These are phyloP conservation scores for Neovahlkampfia damariscottae DNA, from an alignment of 78 protist genomes.

Conservation along the genomic window DNA sequence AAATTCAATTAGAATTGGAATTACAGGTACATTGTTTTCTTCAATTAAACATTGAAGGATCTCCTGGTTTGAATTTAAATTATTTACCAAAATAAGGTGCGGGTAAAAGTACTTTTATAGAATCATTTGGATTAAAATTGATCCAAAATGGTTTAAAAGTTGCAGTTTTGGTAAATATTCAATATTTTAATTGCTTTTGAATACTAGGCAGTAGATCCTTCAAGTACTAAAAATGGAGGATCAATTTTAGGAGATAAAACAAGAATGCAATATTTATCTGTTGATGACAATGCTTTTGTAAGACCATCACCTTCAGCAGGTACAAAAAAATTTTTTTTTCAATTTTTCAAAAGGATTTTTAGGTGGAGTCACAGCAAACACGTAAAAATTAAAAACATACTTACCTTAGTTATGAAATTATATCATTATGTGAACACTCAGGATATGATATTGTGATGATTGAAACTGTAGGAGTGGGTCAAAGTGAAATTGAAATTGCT, in stretches of 20 bases:
- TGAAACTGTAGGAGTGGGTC: constrained; percentile 98
- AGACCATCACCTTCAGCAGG: constrained; percentile 71
- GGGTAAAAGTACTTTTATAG: constrained; percentile 88
- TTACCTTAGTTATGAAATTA: too few species aligned
- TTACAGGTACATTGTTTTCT: neutral
- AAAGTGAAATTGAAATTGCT: constrained; percentile 71
- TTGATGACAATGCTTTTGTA: constrained; percentile 63
- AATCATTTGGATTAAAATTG: constrained; percentile 65
- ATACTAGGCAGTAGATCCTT: constrained; percentile 93
- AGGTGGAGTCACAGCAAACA: constrained; percentile 59
- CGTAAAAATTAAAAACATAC: too few species aligned
- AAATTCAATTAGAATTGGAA: neutral
- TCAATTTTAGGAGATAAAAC: constrained; percentile 92
- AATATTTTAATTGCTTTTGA: too few species aligned
- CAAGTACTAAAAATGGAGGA: constrained; percentile 72
- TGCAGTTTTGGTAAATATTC: constrained; percentile 74
- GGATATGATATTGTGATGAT: constrained; percentile 73
- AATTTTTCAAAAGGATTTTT: constrained; percentile 7
- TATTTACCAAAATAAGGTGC: constrained; percentile 51
- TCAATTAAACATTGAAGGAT: neutral
- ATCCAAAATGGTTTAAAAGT: constrained; percentile 18
- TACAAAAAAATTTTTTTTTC: neutral
- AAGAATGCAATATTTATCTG: constrained; percentile 75
- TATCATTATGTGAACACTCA: constrained; percentile 74
- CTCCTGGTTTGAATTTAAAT: too few species aligned